Evolutionary conservation across 1,139 yeast species (phyloP).

Genomic region (Protomyces macrosporus): DNA sequence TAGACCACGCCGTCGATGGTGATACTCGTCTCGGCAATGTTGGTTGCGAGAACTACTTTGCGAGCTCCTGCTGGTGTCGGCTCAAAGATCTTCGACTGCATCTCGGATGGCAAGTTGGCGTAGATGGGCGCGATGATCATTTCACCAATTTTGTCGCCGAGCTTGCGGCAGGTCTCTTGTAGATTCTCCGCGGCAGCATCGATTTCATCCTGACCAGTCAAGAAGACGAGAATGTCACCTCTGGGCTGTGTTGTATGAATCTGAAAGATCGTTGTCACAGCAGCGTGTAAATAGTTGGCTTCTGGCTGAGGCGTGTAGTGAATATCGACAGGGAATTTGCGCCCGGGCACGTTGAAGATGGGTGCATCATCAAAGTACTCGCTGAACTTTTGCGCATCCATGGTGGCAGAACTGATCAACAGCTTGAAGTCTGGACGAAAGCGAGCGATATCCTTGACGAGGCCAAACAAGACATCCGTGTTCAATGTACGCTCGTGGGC

Average conservation of each 20-base stretch:
- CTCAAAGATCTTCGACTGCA: conserved; percentile 67
- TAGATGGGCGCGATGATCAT: conserved; percentile 82
- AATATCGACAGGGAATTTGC: conserved; percentile 82
- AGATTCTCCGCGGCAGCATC: conserved; percentile 72
- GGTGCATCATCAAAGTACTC: conserved; percentile 74
- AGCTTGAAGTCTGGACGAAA: conserved; percentile 65
- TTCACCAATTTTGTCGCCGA: conserved; percentile 59
- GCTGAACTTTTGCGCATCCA: conserved; percentile 83
- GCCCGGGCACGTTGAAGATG: conserved; percentile 69
- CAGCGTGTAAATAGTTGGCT: conserved; percentile 83
- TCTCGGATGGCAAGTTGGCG: conserved; percentile 67
- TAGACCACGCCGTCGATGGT: conserved; percentile 74
- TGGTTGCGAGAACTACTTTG: conserved; percentile 71
- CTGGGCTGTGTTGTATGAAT: conserved; percentile 62
- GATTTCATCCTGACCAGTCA: conserved; percentile 89
- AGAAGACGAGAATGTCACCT: conserved; percentile 73
- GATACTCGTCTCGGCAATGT: conserved; percentile 75
- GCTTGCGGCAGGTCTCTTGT: conserved; percentile 55
- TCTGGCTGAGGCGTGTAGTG: conserved; percentile 84
- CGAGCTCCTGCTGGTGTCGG: conserved; percentile 67
- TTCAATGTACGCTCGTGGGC: conserved; percentile 92
- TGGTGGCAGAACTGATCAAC: conserved; percentile 87
- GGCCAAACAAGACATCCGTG: conserved; percentile 83
- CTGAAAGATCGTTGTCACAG: conserved; percentile 73
- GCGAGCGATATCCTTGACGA: conserved; percentile 64